These are phyloP conservation scores for Boeremia exigua DNA, from an alignment of 2,329 filamentous ascomycete genomes.

Conservation along the genomic window DNA sequence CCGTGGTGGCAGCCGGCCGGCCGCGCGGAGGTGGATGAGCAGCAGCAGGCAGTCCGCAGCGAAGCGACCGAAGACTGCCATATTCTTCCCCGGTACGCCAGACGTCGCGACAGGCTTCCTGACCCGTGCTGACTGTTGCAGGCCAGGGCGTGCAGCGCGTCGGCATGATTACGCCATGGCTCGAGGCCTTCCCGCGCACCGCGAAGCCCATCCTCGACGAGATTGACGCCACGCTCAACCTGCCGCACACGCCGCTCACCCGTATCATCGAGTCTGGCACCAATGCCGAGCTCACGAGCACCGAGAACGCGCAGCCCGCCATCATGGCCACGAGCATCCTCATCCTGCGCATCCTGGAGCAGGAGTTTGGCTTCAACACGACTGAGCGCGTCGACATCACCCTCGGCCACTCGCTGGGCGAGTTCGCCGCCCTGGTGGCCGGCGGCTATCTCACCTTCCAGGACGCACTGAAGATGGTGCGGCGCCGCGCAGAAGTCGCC, in stretches of 20 bases:
- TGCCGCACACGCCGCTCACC: constrained; percentile 66
- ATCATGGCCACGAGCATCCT: constrained; percentile 95
- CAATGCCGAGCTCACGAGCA: constrained; percentile 76
- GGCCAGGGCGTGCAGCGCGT: constrained; percentile 90
- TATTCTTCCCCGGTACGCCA: constrained; percentile 47
- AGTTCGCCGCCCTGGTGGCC: constrained; percentile 89
- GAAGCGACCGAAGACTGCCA: constrained; percentile 46
- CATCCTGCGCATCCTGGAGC: constrained; percentile 84
- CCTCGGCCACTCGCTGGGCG: constrained; percentile 88
- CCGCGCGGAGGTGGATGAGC: constrained; percentile 40
- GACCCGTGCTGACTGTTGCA: constrained; percentile 45
- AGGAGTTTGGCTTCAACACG: constrained; percentile 79
- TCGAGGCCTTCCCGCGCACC: constrained; percentile 82
- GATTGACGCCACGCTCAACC: constrained; percentile 78
- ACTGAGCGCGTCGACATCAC: constrained; percentile 77
- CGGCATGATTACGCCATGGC: constrained; percentile 85
- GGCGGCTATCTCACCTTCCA: constrained; percentile 79
- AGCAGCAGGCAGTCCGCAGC: constrained; percentile 18
- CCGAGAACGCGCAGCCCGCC: constrained; percentile 88
- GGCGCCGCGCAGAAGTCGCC: constrained; percentile 82
- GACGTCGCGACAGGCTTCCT: background rate
- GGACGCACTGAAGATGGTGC: constrained; percentile 79
- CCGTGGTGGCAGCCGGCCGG: constrained; percentile 4
- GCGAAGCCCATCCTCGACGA: constrained; percentile 80
- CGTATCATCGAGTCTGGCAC: constrained; percentile 80